These are phyloP conservation scores for Phytophthora brassicae DNA, from an alignment of 352 stramenopile species.

Conservation along the genomic window DNA sequence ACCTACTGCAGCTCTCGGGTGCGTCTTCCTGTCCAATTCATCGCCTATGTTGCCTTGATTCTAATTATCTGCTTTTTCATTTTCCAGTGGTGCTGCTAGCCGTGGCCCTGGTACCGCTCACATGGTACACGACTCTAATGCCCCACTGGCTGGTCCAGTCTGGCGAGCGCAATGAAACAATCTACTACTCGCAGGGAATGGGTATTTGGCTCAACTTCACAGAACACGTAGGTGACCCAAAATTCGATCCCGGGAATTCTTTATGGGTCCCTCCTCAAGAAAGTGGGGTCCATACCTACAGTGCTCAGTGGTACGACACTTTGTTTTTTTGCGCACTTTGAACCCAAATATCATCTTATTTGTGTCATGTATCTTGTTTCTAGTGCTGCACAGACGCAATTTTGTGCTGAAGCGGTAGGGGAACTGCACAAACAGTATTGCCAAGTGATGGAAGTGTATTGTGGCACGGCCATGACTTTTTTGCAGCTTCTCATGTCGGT, in stretches of 20 bases:
- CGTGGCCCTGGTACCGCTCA: conserved; percentile 43
- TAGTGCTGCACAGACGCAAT: conserved; percentile 38
- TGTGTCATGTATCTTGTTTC: neutral
- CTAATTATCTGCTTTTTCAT: conserved; percentile 7
- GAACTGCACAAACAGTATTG: conserved; percentile 80
- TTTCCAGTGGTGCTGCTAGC: conserved; percentile 60
- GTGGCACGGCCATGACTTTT: conserved; percentile 52
- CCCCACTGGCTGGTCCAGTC: conserved; percentile 70
- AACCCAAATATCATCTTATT: neutral
- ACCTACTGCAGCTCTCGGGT: conserved; percentile 48
- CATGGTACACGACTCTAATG: conserved; percentile 73
- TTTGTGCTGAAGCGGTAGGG: conserved; percentile 52
- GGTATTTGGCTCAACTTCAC: conserved; percentile 86
- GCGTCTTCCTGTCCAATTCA: neutral
- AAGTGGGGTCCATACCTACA: conserved; percentile 58
- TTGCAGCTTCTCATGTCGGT: conserved; percentile 61
- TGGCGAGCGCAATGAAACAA: conserved; percentile 40
- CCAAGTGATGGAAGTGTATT: conserved; percentile 73
- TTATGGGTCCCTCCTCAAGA: conserved; percentile 71
- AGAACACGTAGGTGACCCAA: conserved; percentile 63
- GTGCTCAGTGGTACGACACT: conserved; percentile 53
- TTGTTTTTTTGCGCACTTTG: neutral
- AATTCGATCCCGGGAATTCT: conserved; percentile 76
- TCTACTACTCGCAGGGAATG: conserved; percentile 81
- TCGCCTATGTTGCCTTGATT: neutral